Evolutionary conservation across 768 basidiomycete genomes (phyloP).

Genomic region (Tubosaeta brunneosetosa): DNA sequence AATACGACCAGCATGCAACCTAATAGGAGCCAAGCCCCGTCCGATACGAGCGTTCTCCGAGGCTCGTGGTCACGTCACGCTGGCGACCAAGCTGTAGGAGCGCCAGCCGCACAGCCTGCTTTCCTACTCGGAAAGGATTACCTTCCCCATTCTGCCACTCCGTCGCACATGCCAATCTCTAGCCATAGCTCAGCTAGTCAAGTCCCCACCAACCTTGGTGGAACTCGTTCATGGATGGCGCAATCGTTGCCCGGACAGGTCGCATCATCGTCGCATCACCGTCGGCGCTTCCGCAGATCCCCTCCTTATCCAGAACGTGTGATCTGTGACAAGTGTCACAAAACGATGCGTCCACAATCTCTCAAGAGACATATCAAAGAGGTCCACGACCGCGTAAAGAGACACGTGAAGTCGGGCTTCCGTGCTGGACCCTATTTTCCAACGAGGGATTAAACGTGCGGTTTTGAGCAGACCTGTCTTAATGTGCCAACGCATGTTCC

Average conservation of each 20-base stretch:
- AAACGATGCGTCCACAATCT: conserved; percentile 14
- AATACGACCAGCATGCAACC: not conserved
- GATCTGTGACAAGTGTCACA: conserved; percentile 9
- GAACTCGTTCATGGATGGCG: not conserved
- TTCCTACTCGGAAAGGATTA: not conserved
- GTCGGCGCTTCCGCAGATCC: not conserved
- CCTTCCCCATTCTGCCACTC: not conserved
- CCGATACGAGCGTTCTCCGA: not conserved
- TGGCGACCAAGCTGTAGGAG: conserved; percentile 19
- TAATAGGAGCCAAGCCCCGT: conserved; percentile 8
- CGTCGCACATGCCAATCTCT: not conserved
- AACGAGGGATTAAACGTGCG: not conserved
- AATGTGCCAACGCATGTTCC: not conserved
- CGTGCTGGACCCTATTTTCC: not conserved
- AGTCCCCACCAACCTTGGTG: not conserved
- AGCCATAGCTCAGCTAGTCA: not conserved
- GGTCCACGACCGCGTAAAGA: conserved; percentile 16
- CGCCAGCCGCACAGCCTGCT: conserved; percentile 8
- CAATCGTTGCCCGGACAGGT: conserved; percentile 3
- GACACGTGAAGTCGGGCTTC: conserved; percentile 1
- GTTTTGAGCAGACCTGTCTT: not conserved
- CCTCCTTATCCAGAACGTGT: not conserved
- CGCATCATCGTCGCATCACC: conserved; percentile 1
- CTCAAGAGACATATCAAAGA: conserved; percentile 16
- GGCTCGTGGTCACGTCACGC: not conserved